These are phyloP conservation scores for Aulographum hederae DNA, from an alignment of 2,329 filamentous ascomycete genomes.

Conservation along the genomic window DNA sequence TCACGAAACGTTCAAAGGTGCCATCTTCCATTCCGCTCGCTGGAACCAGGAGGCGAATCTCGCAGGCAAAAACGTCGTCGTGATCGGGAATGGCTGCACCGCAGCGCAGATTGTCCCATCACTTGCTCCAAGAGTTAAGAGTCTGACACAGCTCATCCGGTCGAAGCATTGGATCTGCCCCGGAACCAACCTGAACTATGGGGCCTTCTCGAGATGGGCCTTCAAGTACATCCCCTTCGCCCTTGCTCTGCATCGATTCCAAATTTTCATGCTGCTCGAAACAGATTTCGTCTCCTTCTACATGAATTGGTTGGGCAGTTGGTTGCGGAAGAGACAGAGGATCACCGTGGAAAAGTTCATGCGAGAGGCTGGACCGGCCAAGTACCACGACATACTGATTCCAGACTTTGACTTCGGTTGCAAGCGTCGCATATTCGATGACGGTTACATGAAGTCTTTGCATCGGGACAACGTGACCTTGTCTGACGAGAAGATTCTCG, in stretches of 20 bases:
- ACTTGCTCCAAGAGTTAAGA: constrained; percentile 4
- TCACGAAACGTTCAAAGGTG: constrained; percentile 33
- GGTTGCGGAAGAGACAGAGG: constrained; percentile 3
- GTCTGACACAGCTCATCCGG: constrained; percentile 4
- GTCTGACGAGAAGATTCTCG: constrained; percentile 30
- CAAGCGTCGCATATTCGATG: constrained; percentile 44
- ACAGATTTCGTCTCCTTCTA: not conserved
- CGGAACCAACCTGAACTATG: not conserved
- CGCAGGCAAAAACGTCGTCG: constrained; percentile 28
- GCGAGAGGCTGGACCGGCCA: constrained; percentile 31
- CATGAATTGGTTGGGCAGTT: constrained; percentile 2
- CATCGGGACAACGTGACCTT: constrained; percentile 34
- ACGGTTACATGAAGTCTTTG: constrained; percentile 34
- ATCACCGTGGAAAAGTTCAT: constrained; percentile 22
- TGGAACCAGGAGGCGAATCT: constrained; percentile 38
- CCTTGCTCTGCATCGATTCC: not conserved
- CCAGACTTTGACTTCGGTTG: constrained; percentile 45
- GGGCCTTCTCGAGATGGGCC: constrained; percentile 4
- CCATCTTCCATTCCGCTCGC: constrained; percentile 40
- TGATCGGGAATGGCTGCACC: constrained; percentile 29
- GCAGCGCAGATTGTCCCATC: constrained; percentile 4
- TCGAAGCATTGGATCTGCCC: constrained; percentile 4
- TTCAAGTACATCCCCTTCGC: not conserved
- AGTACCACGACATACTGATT: constrained; percentile 43
- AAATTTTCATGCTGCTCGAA: not conserved